A percentile compares a stretch with the other conserved stretches of the same genome.
Conservation (phyloP, 2,329 filamentous ascomycete genomes). For the Periglandula ipomoeae region DNA sequence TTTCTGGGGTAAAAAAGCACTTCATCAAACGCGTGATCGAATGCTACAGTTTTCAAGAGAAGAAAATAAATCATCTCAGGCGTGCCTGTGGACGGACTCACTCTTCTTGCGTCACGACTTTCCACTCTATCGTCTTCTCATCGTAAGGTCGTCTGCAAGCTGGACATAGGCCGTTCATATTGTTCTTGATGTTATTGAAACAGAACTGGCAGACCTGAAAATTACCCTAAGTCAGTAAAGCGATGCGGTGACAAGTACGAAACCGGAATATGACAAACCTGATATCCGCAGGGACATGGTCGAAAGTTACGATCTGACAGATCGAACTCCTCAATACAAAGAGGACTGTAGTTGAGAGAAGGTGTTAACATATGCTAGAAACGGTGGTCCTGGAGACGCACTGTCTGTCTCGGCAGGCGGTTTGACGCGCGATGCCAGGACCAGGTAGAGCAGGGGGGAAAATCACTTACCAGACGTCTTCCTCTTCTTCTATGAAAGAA, state of each 20-base stretch:
- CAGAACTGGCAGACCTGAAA: constrained; percentile 95
- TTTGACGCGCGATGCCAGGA: not conserved
- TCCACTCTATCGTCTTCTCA: constrained; percentile 95
- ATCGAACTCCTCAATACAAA: constrained; percentile 98
- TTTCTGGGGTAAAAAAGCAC: too few species aligned
- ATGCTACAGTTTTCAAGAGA: too few species aligned
- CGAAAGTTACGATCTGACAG: constrained; percentile 94
- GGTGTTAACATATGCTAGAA: not conserved
- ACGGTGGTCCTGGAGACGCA: not conserved
- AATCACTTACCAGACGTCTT: constrained; percentile 53
- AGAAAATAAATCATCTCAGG: too few species aligned
- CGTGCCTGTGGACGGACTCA: constrained; percentile 37
- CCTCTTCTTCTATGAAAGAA: constrained; percentile 62
- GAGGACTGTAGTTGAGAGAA: constrained; percentile 53
- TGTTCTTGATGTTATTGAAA: constrained; percentile 98
- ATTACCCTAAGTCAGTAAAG: not conserved
- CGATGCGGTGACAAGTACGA: not conserved
- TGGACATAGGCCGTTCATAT: constrained; percentile 95
- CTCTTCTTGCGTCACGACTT: constrained; percentile 92
- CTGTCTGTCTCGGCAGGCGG: constrained; percentile 7
- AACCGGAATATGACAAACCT: constrained; percentile 48
- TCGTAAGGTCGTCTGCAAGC: constrained; percentile 93
- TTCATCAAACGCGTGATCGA: too few species aligned
- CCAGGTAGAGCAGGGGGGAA: not conserved
- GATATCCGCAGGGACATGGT: constrained; percentile 95